Conservation (phyloP, 1,284 basidiomycete genomes). For the Leucoagaricus sp. region DNA sequence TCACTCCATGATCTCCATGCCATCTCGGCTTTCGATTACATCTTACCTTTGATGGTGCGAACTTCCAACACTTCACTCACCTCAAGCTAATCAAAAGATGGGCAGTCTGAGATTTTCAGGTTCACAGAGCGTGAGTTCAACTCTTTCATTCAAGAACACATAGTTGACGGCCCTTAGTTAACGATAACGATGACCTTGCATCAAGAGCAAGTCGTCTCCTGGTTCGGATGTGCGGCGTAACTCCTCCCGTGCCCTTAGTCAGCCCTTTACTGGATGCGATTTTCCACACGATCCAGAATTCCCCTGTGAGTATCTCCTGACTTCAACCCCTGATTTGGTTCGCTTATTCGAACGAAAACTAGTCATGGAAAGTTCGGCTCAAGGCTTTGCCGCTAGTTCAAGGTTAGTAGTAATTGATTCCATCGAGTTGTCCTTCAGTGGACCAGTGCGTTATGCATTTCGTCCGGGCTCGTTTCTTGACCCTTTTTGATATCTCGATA, state of each 20-base stretch:
- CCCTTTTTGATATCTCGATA: conserved; percentile 9
- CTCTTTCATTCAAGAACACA: neutral
- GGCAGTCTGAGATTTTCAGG: conserved; percentile 68
- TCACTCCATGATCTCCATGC: conserved; percentile 76
- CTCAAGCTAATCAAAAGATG: conserved; percentile 1
- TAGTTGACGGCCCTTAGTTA: conserved; percentile 40
- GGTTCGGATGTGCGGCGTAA: conserved; percentile 75
- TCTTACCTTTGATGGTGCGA: conserved; percentile 74
- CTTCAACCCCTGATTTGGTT: conserved; percentile 6
- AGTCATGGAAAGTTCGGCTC: conserved; percentile 75
- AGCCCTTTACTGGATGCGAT: conserved; percentile 62
- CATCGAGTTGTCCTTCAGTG: neutral
- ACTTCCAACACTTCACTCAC: conserved; percentile 1
- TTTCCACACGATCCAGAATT: conserved; percentile 65
- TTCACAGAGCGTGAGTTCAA: conserved; percentile 61
- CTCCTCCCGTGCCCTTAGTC: conserved; percentile 58
- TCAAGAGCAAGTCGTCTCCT: conserved; percentile 58
- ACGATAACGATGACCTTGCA: conserved; percentile 71
- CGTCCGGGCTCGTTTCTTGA: neutral
- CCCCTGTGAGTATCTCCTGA: conserved; percentile 48
- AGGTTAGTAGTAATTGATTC: conserved; percentile 38
- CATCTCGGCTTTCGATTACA: conserved; percentile 75
- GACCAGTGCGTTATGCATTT: neutral
- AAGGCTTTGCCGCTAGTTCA: conserved; percentile 79
- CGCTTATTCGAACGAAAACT: conserved; percentile 4